Percentiles rank a stretch among this genome's conserved stretches.
Conservation (phyloP, 768 basidiomycete genomes). For the Dioszegia hungarica region DNA sequence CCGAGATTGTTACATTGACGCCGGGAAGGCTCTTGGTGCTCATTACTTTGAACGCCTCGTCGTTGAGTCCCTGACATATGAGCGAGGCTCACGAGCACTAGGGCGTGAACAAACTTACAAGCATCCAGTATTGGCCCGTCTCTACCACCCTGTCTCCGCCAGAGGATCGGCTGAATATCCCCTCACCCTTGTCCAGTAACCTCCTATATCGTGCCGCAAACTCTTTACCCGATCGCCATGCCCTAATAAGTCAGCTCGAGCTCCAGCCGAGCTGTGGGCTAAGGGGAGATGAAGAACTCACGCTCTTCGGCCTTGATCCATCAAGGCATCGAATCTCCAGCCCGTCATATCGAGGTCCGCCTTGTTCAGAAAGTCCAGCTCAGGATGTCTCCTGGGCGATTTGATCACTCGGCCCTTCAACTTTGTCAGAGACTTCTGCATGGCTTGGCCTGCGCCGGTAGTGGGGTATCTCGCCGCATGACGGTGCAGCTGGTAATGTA, state of each 20-base stretch:
- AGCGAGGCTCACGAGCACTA: too few relatives aligned
- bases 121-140: constrained; percentile 35
- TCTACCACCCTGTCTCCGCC: constrained; percentile 31
- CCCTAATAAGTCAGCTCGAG: constrained; percentile 18
- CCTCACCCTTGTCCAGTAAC: constrained; percentile 11
- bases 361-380: constrained; percentile 33
- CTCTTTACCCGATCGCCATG: constrained; percentile 33
- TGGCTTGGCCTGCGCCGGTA: constrained; percentile 8
- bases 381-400: constrained; percentile 24
- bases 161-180: constrained; percentile 28
- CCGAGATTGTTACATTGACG: constrained; percentile 30
- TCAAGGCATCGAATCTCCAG: constrained; percentile 35
- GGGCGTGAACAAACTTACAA: too few relatives aligned
- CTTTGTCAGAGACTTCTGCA: constrained; percentile 26
- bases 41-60: constrained; percentile 23
- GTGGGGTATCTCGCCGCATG: constrained; percentile 42
- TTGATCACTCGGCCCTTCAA: constrained; percentile 18
- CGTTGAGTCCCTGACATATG: constrained; percentile 24
- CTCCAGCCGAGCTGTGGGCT: too few relatives aligned
- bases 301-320: constrained; percentile 38
- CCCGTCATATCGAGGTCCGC: constrained; percentile 29
- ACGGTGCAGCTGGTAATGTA: constrained; percentile 31
- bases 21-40: constrained; percentile 8
- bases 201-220: constrained; percentile 16
- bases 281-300: too few relatives aligned